Base-by-base conservation (phyloP, 805 yeast species). In the Cyberlindnera bimundalis region DNA sequence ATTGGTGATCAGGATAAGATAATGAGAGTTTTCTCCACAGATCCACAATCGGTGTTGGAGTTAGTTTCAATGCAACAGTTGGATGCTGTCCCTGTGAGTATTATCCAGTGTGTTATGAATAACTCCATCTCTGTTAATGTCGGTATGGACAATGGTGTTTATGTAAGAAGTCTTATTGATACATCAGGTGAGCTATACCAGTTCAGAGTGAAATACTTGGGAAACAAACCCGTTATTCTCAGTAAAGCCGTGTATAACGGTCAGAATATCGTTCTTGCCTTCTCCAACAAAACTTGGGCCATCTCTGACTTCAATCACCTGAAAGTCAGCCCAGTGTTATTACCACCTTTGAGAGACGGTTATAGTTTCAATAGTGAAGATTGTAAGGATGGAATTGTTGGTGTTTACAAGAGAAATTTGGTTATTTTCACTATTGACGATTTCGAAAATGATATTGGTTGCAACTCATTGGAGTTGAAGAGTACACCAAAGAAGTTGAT, bases 121-220 rank as follows among this genome's bases (percentile, higher is more conserved):
- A 34, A 41, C 15, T 36, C 43, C 7, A 45, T 65, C 3, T 70
- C 65, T 43, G 70, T 85, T 10, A 95, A 89, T 60, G 73, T 88
- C 36, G 97, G 97, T 2, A 70, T 89, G 69, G 73, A 65, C n/a
- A 86, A 80, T 59, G 98, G 98, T 16, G 77, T 90, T 2, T 87
- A 83, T 62, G 79, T 81, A 2, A 66, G 81, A 14, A 74, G 87
- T 0, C 62, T 66, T 6, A 51, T 89, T 28, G 87, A 84, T 53
- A 54, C 58, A 0, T 68, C 81, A 4, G 96, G 96, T 3, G 70
- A 77, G 16, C 58, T 83, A 12, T 65, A 74, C 1, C 81, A 83
- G 48, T 76, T 88, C 1, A 68, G 83, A 51, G 76, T 79, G 14
- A 79, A 81, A 53, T 88, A 83, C 54, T 58, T 87, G 21, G 98